These are phyloP conservation scores for Xylaria sp. DNA, from an alignment of 2,329 filamentous ascomycete genomes.

Conservation along the genomic window DNA sequence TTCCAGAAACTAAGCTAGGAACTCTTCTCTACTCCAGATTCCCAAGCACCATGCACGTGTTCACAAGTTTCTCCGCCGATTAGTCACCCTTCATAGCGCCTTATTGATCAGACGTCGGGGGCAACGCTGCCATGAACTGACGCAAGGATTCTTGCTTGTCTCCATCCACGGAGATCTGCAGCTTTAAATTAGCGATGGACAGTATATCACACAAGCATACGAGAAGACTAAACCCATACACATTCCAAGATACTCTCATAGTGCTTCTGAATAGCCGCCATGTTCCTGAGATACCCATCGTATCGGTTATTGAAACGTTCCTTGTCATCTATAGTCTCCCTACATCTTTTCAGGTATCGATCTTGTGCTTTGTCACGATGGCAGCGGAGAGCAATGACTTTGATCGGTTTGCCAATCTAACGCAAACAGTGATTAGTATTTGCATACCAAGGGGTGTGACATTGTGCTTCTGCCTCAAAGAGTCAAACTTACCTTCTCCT, in stretches of 20 bases:
- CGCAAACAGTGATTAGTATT: slow-evolving; percentile 3
- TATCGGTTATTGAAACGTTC: slow-evolving; percentile 38
- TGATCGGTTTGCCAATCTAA: slow-evolving; percentile 36
- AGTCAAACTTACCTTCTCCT: slow-evolving; percentile 33
- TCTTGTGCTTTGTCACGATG: slow-evolving; percentile 20
- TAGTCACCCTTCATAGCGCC: background rate
- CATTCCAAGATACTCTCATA: slow-evolving; percentile 27
- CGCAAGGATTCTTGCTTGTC: slow-evolving; percentile 10
- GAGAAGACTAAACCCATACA: slow-evolving; percentile 24
- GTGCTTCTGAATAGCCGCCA: slow-evolving; percentile 34
- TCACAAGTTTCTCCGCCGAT: background rate
- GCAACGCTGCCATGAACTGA: slow-evolving; percentile 20
- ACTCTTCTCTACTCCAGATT: background rate
- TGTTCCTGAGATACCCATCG: slow-evolving; percentile 38
- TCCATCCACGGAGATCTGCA: slow-evolving; percentile 29
- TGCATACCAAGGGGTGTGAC: background rate
- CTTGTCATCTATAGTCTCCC: slow-evolving; percentile 36
- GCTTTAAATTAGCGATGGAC: slow-evolving; percentile 1
- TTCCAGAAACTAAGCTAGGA: background rate
- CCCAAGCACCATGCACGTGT: background rate
- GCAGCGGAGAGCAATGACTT: slow-evolving; percentile 37
- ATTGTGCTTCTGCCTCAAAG: too few relatives aligned
- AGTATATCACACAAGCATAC: background rate
- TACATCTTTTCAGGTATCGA: slow-evolving; percentile 33
- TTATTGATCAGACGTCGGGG: background rate